Base-by-base conservation (phyloP, 371 early-diverging fungal genomes). In the Rhizopus arrhizus region DNA sequence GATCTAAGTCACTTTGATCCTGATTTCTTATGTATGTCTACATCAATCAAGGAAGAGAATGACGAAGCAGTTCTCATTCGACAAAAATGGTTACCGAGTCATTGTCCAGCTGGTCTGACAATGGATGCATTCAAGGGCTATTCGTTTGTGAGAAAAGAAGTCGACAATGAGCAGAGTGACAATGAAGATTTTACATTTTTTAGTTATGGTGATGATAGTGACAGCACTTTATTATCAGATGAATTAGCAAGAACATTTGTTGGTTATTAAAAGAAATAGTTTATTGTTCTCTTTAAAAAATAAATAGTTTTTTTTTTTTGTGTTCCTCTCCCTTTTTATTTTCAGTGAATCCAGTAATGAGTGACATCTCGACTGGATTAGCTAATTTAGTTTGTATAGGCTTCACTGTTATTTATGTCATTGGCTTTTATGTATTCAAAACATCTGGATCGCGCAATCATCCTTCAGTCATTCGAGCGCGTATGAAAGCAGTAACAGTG, bases 1-100 rank as follows among this genome's bases (percentile, higher is more conserved):
- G 89, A 88, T 54, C 62, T 84, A 16, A 75, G 78, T 51, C 75
- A 87, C 61, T 86, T 88, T 69, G 87, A 88, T 62, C 70, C 72
- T 16, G 78, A 80, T 13, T 88, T 88, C 48, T 45, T 76, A 31
- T 32, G 62, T 15, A 71, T 79, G 77, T 64, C 75, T 6, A 60
- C 60, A 5, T 22, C 50, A 13, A 41, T 68, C 22, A 57, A 56
- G 11, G 64, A 63, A 53, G 61, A 63, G 15, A 53, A 32, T 22
- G 53, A 57, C 22, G 56, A 62, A 13, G 57, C 61, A 5, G 16
- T 43, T 8, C 7, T 48, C 3, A 40, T 46, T 9, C 41, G 40
- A 22, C 35, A 50, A 8, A 28, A 31, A 2, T 55, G 51, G 33
- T 22, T 46, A 3, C 60, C 56, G 8, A 51, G 55, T 10, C 16